A percentile compares a stretch with the other conserved stretches of the same genome.
phyloP scores from a whole-genome alignment of 192 early-diverging fungal species.

The Kappamyces sp. region DNA sequence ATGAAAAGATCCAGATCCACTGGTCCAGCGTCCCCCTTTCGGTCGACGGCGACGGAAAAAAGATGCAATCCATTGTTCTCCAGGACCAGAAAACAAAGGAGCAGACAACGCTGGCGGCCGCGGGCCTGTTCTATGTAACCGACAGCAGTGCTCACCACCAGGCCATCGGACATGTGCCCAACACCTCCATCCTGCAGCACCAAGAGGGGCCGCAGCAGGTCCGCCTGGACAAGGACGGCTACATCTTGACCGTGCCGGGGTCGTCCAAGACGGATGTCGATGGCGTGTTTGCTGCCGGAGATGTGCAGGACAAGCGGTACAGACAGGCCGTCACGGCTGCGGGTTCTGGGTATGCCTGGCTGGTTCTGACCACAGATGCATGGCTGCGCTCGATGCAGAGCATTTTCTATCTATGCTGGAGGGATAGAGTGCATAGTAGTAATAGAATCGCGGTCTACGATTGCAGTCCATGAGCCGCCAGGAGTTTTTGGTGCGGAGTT shows the following conservation, averaged over 20 bases:
- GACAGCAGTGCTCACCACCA: no score
- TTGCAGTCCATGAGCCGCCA: no score
- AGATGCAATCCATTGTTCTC: slow-evolving; percentile 66
- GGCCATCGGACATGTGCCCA: slow-evolving; percentile 92
- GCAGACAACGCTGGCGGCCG: slow-evolving; percentile 59
- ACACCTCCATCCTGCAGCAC: slow-evolving; percentile 31
- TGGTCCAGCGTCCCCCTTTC: slow-evolving; percentile 80
- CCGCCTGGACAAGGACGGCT: slow-evolving; percentile 77
- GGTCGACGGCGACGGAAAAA: slow-evolving; percentile 75
- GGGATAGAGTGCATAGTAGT: no score
- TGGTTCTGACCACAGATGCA: no score
- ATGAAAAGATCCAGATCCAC: slow-evolving; percentile 83
- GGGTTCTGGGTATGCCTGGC: no score
- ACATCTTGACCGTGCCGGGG: slow-evolving; percentile 57
- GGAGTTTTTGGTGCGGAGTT: no score
- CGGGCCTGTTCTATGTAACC: slow-evolving; percentile 79
- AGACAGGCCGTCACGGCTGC: slow-evolving; percentile 94
- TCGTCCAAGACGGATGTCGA: slow-evolving; percentile 70
- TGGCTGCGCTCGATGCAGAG: slow-evolving; percentile 94
- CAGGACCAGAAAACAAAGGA: slow-evolving; percentile 63
- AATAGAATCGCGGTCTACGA: no score
- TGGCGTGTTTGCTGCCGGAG: slow-evolving; percentile 94
- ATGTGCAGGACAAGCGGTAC: slow-evolving; percentile 94
- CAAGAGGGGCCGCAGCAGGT: slow-evolving; percentile 51
- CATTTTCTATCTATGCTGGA: no score